Base-by-base conservation (phyloP, 2,329 filamentous ascomycete species). In the Sporothrix humicola region DNA sequence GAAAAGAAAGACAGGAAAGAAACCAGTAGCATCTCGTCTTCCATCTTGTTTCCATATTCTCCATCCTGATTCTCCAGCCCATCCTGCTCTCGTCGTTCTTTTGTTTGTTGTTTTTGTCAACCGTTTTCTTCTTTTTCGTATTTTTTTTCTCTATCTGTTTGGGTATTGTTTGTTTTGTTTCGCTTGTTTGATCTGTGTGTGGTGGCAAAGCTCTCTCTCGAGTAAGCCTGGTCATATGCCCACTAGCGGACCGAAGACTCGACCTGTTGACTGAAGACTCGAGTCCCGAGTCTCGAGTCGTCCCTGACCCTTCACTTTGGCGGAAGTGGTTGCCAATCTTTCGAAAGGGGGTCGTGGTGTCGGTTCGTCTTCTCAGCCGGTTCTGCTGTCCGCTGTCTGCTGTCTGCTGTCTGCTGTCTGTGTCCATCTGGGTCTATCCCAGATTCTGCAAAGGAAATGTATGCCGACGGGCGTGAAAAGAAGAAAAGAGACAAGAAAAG, bases 281-380 rank as follows among this genome's bases (percentile, higher is more conserved):
- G 31, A 6, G 31, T 37, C 31, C 23, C 23, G 23, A 26, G 23
- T 26, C 23, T 26, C 3, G 23, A 26, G 23, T 48, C 13, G 48
- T 50, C 48, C 17, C 23, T 31, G 17, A 70, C 68, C 68, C 68
- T 70, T 54, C 61, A 66, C 61, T 46, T 46, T 48, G 61, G 2
- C 7, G 42, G 20, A 26, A 46, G 61, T 26, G 61, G 61, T 72
- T 72, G 46, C 70, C 70, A 72, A 65, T 72, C 58, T 72, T 72
- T 65, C 70, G 46, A 72, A 72, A 72, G 44, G 58, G 70, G 70
- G 54, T 56, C 4, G 63, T 17, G 56, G 26, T n/a, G 56, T 37
- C 31, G 31, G 31, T 37, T 37, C 31, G 31, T 37, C 31, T 23
- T 48, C 2, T 23, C 17, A 5, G 17, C 2, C 8, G 4, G 17